Evolutionary conservation across 2,329 filamentous ascomycete genomes (phyloP), one percentile per base, ranked within the genome.

Genomic region (Venturia asperata): DNA sequence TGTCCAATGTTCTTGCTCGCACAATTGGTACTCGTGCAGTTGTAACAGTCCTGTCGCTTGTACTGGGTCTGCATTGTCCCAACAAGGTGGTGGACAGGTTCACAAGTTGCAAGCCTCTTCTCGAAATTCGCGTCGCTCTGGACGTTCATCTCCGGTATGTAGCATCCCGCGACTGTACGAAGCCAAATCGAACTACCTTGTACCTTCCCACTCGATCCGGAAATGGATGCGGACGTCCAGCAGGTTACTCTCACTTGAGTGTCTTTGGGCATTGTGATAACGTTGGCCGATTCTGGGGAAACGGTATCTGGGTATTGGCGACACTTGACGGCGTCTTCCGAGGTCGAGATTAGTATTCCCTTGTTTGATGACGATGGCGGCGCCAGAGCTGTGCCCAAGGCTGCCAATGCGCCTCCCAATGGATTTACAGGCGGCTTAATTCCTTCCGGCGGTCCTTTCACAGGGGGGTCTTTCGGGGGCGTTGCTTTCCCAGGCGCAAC

Each of bases 1-100:
- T 21, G 5, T 0, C 62, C 62, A 1, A 63, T 42, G 47, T 63
- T 63, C 30, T 41, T 47, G 47, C 62, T 63, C 21, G 42, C 24
- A 52, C 62, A 63, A 11, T 63, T 63, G 37, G 27, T 24, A n/a
- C 15, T 63, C 27, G 62, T 39, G 43, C 62, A 63, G 6, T n/a
- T 5, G 19, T 55, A 52, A 5, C 62, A 63, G 43, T 63, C 62
- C 27, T 49, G 62, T 24, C 42, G 24, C 19, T 17, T 52, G 34
- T 47, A 47, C 42, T 63, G 41, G 19, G 30, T 24, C 19, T 49
- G 34, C 62, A 52, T 39, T 3, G 62, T 52, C 45, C 62, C 62
- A 19, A 63, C 45, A 9, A 41, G 47, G n/a, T 63, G 62, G 17
- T 45, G 27, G 24, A 45, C n/a, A 39, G 62, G 34, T 5, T 27